Conservation (phyloP, 306 rosid species). For the Styphnolobium japonicum region DNA sequence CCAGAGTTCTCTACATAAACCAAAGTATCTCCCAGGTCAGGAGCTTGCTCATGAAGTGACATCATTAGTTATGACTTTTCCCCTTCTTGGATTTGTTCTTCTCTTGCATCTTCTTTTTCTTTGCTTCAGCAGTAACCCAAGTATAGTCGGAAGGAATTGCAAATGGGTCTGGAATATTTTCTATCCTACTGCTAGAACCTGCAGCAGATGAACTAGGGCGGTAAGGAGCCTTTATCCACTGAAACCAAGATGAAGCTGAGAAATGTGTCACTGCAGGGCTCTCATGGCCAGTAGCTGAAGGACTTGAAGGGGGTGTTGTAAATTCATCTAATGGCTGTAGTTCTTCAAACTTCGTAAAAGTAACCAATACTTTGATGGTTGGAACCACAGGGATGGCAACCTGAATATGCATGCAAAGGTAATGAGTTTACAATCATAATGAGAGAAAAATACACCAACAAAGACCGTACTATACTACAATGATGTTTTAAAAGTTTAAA, state of each 20-base stretch:
- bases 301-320: constrained; percentile 87
- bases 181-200: constrained; percentile 78
- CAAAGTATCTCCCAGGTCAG: constrained; percentile 30
- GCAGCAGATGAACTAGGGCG: constrained; percentile 54
- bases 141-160: constrained; percentile 80
- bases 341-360: constrained; percentile 93
- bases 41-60: constrained; percentile 14
- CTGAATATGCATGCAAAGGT: constrained; percentile 37
- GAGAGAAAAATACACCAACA: background rate
- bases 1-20: constrained; percentile 33
- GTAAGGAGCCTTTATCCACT: constrained; percentile 94
- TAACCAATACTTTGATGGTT: constrained; percentile 86
- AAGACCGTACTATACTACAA: background rate
- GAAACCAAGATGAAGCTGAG: constrained; percentile 86
- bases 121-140: constrained; percentile 84
- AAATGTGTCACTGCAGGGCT: constrained; percentile 51
- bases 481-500: background rate
- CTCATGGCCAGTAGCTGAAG: constrained; percentile 54
- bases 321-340: constrained; percentile 79
- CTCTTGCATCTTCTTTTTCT: constrained; percentile 90
- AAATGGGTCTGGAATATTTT: constrained; percentile 80
- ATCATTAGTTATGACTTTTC: constrained; percentile 56
- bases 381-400: constrained; percentile 98
- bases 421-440: background rate
- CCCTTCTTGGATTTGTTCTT: constrained; percentile 86